phyloP scores from a whole-genome alignment of 1,284 basidiomycete species.

The Inonotus hispidus region DNA sequence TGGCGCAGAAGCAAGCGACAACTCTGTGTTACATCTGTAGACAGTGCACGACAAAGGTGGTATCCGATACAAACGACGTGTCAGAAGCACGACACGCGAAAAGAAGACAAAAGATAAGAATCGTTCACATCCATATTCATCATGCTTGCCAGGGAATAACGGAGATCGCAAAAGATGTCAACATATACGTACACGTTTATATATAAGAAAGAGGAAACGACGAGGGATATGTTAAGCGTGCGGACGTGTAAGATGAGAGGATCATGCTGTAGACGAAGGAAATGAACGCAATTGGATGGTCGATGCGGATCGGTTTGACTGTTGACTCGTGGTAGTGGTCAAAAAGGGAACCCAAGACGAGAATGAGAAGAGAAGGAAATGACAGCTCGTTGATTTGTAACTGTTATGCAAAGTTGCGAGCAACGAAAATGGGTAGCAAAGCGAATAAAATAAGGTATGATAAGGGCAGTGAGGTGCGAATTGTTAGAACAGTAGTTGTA shows the following conservation, averaged over 20 bases:
- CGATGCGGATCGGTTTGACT: not conserved
- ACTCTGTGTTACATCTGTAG: not conserved
- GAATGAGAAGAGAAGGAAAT: not conserved
- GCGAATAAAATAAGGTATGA: slow-evolving; percentile 1
- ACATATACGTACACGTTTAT: slow-evolving; percentile 17
- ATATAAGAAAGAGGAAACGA: slow-evolving; percentile 7
- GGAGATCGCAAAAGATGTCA: not conserved
- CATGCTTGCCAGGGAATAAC: not conserved
- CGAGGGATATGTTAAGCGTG: not conserved
- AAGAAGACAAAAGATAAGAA: not conserved
- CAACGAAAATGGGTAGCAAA: not conserved
- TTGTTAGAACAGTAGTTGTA: not conserved
- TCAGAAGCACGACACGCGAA: not conserved
- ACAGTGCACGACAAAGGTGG: not conserved
- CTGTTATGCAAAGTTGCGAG: slow-evolving; percentile 13
- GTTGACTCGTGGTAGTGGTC: slow-evolving; percentile 3
- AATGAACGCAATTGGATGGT: not conserved
- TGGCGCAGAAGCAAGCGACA: too few species aligned
- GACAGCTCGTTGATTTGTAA: not conserved
- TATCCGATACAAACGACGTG: slow-evolving; percentile 11
- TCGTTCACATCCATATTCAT: slow-evolving; percentile 16
- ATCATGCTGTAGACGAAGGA: slow-evolving; percentile 1
- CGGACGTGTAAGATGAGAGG: not conserved
- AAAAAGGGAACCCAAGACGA: not conserved
- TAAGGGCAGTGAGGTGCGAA: slow-evolving; percentile 8